Percentiles rank a stretch among this genome's conserved stretches.
These are phyloP conservation scores for Kokia cookei DNA, from an alignment of 441 rosid species.

Conservation along the genomic window DNA sequence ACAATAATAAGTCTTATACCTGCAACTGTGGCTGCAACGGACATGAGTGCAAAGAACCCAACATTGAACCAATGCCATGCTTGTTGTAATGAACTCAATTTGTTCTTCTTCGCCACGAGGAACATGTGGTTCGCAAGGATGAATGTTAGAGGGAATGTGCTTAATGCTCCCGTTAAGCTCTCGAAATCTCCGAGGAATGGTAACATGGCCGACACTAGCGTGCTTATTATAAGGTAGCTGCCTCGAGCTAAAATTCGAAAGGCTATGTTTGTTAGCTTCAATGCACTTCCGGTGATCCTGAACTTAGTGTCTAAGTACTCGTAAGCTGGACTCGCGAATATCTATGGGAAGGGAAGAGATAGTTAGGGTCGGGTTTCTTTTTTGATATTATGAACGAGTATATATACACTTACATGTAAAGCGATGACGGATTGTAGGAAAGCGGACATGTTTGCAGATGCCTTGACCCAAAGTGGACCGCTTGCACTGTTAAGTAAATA, in stretches of 20 bases:
- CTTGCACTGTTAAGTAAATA: conserved; percentile 63
- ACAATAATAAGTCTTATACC: conserved; percentile 67
- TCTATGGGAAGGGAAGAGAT: conserved; percentile 27
- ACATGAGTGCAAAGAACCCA: conserved; percentile 50
- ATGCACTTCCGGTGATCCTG: conserved; percentile 63
- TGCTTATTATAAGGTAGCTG: conserved; percentile 61
- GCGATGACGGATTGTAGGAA: conserved; percentile 82
- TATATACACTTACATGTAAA: conserved; percentile 48
- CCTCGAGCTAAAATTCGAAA: conserved; percentile 73
- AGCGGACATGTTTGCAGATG: conserved; percentile 68
- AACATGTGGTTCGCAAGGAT: conserved; percentile 93
- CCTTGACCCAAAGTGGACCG: conserved; percentile 85
- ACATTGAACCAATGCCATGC: conserved; percentile 89
- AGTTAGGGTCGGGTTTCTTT: background rate
- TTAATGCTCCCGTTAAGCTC: conserved; percentile 86
- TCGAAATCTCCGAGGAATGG: conserved; percentile 88
- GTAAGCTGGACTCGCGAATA: conserved; percentile 87
- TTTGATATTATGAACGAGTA: no score
- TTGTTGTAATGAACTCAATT: conserved; percentile 39
- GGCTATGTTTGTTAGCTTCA: conserved; percentile 44
- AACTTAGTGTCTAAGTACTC: conserved; percentile 81
- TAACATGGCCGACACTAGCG: conserved; percentile 69
- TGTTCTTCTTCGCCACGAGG: conserved; percentile 46
- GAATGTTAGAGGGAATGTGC: conserved; percentile 88
- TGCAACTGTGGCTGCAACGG: conserved; percentile 61